These are phyloP conservation scores for Limnomonas spitsbergensis DNA, from an alignment of 139 green algal genomes.

Conservation along the genomic window DNA sequence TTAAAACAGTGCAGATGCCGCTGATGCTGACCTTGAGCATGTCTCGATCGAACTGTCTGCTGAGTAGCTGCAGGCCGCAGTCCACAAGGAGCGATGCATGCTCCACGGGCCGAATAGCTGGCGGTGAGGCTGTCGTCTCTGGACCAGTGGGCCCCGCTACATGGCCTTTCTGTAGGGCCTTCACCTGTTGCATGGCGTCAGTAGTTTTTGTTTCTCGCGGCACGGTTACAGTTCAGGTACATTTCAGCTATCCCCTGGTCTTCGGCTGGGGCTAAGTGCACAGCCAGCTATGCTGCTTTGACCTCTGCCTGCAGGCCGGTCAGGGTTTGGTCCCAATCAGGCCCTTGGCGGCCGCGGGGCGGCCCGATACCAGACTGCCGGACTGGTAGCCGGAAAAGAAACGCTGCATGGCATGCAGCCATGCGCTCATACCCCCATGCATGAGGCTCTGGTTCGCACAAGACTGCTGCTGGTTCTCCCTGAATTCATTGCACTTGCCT, in stretches of 20 bases:
- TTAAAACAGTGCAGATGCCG: not conserved
- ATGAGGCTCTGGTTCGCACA: not conserved
- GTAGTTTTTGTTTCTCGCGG: too few relatives aligned
- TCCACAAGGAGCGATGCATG: slow-evolving; percentile 1
- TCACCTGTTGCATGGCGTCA: too few relatives aligned
- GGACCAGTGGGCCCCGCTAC: not conserved
- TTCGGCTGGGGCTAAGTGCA: too few relatives aligned
- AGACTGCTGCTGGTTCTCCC: too few relatives aligned
- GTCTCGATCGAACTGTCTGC: slow-evolving; percentile 14
- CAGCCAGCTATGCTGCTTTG: too few relatives aligned
- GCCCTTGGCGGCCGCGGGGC: not conserved
- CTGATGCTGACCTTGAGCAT: slow-evolving; percentile 7
- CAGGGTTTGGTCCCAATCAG: too few relatives aligned
- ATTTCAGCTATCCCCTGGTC: too few relatives aligned
- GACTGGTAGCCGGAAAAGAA: not conserved
- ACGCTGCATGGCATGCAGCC: not conserved
- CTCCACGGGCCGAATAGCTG: not conserved
- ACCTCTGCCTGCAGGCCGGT: too few relatives aligned
- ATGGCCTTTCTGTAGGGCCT: slow-evolving; percentile 9
- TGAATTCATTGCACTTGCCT: too few relatives aligned
- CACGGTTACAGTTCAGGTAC: too few relatives aligned
- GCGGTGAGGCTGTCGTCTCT: not conserved
- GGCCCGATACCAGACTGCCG: not conserved
- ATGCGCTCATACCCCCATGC: not conserved
- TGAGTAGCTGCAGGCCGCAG: slow-evolving; percentile 13